Percentiles rank a stretch among this genome's conserved stretches.
phyloP scores from a whole-genome alignment of 1,139 yeast species.

The Diutina sp. region DNA sequence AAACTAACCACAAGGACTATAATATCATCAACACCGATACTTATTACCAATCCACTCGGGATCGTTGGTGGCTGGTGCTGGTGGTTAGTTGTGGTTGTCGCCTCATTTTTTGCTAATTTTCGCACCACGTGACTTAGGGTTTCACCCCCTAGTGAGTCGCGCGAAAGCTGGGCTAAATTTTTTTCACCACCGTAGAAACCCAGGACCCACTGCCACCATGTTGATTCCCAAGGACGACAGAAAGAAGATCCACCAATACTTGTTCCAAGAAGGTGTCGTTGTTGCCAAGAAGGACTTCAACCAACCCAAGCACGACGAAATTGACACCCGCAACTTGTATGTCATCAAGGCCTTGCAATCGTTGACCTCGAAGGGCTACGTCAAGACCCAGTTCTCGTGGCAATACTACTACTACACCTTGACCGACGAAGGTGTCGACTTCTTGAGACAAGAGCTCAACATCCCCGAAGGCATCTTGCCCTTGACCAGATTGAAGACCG shows the following conservation, averaged over 20 bases:
- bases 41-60: no score
- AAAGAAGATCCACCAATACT: conserved; percentile 98
- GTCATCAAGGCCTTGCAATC: conserved; percentile 99
- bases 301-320: conserved; percentile 96
- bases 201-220: conserved; percentile 37
- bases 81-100: no score
- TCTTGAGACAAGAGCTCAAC: conserved; percentile 96
- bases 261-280: conserved; percentile 99
- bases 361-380: conserved; percentile 96
- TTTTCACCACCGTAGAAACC: not conserved
- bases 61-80: no score
- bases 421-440: conserved; percentile 99
- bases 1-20: no score
- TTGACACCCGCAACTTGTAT: conserved; percentile 93
- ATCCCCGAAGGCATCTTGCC: conserved; percentile 98
- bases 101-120: no score
- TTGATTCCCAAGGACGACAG: conserved; percentile 99
- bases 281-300: conserved; percentile 98
- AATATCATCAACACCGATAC: no score
- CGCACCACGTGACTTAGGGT: not conserved
- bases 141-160: not conserved
- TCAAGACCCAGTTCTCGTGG: conserved; percentile 99
- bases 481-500: conserved; percentile 93
- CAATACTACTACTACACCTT: conserved; percentile 99
- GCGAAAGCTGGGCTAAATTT: not conserved